Conservation (phyloP, 225 moss, liverwort and hornwort species). For the Ulota crispa region DNA sequence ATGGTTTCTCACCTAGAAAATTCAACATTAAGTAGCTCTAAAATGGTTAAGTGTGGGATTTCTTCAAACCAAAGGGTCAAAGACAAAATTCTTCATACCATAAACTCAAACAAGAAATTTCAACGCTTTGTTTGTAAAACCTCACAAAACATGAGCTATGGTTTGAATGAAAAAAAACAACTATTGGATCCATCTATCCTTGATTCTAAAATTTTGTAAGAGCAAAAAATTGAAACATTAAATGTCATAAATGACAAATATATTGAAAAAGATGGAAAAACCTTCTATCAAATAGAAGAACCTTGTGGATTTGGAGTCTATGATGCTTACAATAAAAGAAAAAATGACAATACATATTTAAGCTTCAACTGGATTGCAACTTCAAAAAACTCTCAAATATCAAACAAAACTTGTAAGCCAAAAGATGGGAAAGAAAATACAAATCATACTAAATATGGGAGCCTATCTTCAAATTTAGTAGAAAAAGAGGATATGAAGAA, state of each 20-base stretch:
- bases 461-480: neutral
- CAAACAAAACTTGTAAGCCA: neutral
- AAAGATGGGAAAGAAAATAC: slow-evolving; percentile 6
- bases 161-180: neutral
- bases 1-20: neutral
- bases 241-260: slow-evolving; percentile 10
- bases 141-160: neutral
- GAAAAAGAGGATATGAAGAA: neutral
- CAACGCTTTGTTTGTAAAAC: neutral
- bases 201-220: neutral
- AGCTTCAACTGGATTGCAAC: neutral
- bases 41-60: neutral
- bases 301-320: neutral
- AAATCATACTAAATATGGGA: neutral
- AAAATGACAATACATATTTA: neutral
- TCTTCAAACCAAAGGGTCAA: neutral
- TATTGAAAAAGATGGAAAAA: neutral
- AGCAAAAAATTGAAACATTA: slow-evolving; percentile 15
- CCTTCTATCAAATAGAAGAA: neutral
- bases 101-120: neutral
- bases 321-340: neutral
- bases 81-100: neutral
- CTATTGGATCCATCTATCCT: neutral
- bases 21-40: neutral
- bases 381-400: neutral